Conservation (phyloP, 768 basidiomycete genomes). For the Tubosaeta sp. region DNA sequence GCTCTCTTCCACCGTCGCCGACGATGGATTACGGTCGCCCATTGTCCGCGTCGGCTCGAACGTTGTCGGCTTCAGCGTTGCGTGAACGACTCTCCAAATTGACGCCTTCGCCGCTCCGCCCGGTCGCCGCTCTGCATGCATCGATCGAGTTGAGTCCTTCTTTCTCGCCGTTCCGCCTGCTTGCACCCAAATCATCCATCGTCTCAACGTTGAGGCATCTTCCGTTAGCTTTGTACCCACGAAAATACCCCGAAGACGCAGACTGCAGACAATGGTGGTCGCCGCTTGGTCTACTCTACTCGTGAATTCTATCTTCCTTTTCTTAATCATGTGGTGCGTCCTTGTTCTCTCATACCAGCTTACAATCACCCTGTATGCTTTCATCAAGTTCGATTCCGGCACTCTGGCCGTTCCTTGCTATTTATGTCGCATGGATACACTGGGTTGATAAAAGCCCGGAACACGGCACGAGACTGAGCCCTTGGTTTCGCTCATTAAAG, state of each 20-base stretch:
- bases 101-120: constrained; percentile 53
- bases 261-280: constrained; percentile 87
- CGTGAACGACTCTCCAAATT: constrained; percentile 60
- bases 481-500: constrained; percentile 64
- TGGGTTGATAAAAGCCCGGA: constrained; percentile 77
- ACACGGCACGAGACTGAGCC: constrained; percentile 62
- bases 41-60: constrained; percentile 40
- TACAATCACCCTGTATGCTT: neutral
- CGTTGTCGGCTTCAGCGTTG: constrained; percentile 58
- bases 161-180: neutral
- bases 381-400: constrained; percentile 75
- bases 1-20: neutral
- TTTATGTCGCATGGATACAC: constrained; percentile 76
- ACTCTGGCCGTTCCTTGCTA: constrained; percentile 78
- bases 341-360: neutral
- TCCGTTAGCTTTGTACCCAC: constrained; percentile 73
- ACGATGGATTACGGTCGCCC: constrained; percentile 32
- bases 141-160: constrained; percentile 61
- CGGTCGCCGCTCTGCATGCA: constrained; percentile 63
- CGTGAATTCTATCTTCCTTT: constrained; percentile 57
- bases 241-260: constrained; percentile 77
- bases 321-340: constrained; percentile 78
- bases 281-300: constrained; percentile 86
- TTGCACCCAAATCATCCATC: neutral
- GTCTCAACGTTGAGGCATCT: constrained; percentile 1